Percentiles rank a stretch among this genome's conserved stretches.
Evolutionary conservation across 2,329 filamentous ascomycete species (phyloP).

Genomic region (Paradendryphiella salina): DNA sequence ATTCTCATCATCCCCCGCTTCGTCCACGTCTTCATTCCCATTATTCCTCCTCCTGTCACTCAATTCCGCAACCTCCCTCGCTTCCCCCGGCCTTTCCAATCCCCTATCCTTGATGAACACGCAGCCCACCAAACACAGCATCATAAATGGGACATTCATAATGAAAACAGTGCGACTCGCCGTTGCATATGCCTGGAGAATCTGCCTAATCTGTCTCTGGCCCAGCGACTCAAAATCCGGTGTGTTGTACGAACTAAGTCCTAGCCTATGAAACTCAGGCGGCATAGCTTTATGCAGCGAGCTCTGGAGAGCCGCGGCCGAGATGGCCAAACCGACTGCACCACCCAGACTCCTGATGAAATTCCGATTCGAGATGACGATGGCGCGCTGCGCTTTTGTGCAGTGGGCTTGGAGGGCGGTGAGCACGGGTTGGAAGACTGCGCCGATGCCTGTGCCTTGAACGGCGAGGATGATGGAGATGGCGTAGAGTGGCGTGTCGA

Average conservation of each 20-base stretch:
- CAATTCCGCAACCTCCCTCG: not conserved
- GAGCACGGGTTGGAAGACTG: conserved; percentile 53
- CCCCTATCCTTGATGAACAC: conserved; percentile 56
- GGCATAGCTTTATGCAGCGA: conserved; percentile 22
- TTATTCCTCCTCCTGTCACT: not conserved
- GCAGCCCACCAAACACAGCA: conserved; percentile 55
- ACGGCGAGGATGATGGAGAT: conserved; percentile 58
- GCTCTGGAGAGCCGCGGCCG: conserved; percentile 23
- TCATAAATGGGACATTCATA: conserved; percentile 59
- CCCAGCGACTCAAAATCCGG: conserved; percentile 16
- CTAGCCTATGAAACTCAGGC: conserved; percentile 12
- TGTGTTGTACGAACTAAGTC: conserved; percentile 15
- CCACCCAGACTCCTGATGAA: conserved; percentile 65
- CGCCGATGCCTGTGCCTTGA: conserved; percentile 54
- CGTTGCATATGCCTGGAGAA: conserved; percentile 57
- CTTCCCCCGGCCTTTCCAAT: conserved; percentile 42
- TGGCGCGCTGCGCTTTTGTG: conserved; percentile 60
- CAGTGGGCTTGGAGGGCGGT: conserved; percentile 53
- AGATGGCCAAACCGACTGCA: conserved; percentile 60
- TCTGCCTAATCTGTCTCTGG: conserved; percentile 29
- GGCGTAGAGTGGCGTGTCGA: conserved; percentile 48
- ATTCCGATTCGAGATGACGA: conserved; percentile 65
- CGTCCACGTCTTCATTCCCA: not conserved
- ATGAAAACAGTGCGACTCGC: conserved; percentile 62
- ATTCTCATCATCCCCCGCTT: not conserved